These are phyloP conservation scores for Biscogniauxia sp. DNA, from an alignment of 2,329 filamentous ascomycete species.

Conservation along the genomic window DNA sequence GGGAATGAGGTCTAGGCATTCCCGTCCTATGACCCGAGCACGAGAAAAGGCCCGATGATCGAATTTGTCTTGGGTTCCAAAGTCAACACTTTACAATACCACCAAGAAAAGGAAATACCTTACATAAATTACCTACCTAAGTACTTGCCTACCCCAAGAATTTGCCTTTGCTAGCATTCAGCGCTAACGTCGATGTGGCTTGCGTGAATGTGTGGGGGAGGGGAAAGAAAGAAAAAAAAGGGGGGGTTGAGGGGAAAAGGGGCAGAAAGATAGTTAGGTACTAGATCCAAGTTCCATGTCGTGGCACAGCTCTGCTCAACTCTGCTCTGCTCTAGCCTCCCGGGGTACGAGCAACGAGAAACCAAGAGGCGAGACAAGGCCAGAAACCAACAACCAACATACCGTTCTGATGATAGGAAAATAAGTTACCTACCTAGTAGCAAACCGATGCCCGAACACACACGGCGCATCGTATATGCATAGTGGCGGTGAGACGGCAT, in stretches of 20 bases:
- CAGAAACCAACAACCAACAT: not conserved
- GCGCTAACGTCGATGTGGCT: not conserved
- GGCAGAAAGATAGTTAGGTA: no score
- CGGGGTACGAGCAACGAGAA: not conserved
- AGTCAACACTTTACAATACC: not conserved
- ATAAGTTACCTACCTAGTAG: no score
- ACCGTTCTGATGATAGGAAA: no score
- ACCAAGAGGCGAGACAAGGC: not conserved
- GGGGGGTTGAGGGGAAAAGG: no score
- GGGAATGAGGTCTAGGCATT: constrained; percentile 10
- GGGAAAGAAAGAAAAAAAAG: not conserved
- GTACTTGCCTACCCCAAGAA: no score
- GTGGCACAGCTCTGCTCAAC: no score
- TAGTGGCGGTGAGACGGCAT: constrained; percentile 12
- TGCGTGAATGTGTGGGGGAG: not conserved
- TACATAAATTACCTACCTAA: no score
- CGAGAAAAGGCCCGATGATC: constrained; percentile 8
- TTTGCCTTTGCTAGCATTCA: not conserved
- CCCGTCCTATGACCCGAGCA: constrained; percentile 19
- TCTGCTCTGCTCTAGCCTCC: no score
- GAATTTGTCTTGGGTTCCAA: not conserved
- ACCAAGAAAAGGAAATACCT: not conserved
- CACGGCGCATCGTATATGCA: constrained; percentile 31
- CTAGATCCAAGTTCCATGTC: no score
- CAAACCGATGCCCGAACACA: constrained; percentile 3